phyloP scores from a whole-genome alignment of 192 early-diverging fungal genomes.

The Rhizoclosmatium globosum region DNA sequence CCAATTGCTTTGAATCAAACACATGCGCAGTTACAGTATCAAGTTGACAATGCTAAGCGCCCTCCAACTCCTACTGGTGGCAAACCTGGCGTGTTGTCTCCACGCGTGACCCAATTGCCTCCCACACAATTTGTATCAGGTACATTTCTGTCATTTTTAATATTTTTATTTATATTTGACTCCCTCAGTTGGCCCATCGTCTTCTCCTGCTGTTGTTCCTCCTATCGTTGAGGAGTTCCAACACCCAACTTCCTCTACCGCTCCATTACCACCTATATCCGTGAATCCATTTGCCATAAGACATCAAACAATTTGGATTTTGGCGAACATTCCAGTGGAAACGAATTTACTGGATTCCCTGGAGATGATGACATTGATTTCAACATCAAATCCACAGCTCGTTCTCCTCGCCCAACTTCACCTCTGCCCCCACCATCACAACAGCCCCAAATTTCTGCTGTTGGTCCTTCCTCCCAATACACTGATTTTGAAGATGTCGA shows the following conservation, averaged over 20 bases:
- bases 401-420: not conserved
- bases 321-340: not conserved
- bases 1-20: conserved; percentile 2
- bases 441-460: not conserved
- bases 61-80: not conserved
- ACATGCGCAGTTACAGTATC: not conserved
- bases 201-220: conserved; percentile 16
- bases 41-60: conserved; percentile 10
- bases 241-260: not conserved
- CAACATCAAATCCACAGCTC: not conserved
- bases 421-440: not conserved
- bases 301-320: not conserved
- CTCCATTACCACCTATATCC: not conserved
- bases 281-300: not conserved
- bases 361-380: conserved; percentile 3
- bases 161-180: not conserved
- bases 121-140: no score
- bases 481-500: conserved; percentile 28
- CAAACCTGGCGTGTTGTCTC: not conserved
- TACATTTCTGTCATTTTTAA: not conserved
- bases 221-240: not conserved
- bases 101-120: no score
- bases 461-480: not conserved
- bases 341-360: not conserved
- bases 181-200: not conserved